Conservation (phyloP, 2,329 filamentous ascomycete genomes). For the Colletotrichum destructivum region DNA sequence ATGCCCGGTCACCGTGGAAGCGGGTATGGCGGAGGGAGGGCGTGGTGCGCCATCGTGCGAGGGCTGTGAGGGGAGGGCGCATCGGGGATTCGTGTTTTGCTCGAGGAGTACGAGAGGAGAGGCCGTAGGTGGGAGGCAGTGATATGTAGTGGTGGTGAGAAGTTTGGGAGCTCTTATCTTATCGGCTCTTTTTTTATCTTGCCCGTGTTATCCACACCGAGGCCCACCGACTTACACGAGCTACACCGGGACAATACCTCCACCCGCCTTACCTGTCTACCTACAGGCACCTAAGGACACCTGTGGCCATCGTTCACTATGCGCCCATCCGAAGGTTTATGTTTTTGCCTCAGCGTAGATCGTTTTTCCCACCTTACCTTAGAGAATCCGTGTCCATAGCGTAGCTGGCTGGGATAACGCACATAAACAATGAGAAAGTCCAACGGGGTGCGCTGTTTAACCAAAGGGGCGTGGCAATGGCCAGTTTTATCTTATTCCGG, state of each 20-base stretch:
- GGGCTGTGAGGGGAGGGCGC: conserved; percentile 1
- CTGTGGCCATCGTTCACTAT: neutral
- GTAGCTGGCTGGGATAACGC: neutral
- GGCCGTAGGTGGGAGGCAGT: neutral
- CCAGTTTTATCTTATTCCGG: neutral
- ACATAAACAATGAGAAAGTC: too few relatives aligned
- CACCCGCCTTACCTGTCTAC: neutral
- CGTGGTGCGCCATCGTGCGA: conserved; percentile 17
- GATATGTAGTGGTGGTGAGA: neutral
- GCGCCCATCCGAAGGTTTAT: neutral
- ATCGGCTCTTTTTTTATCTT: neutral
- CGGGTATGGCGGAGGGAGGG: neutral
- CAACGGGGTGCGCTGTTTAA: too few relatives aligned
- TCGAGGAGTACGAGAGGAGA: neutral
- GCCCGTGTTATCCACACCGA: conserved; percentile 9
- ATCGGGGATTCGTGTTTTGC: neutral
- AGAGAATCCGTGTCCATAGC: neutral
- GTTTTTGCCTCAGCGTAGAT: too few relatives aligned
- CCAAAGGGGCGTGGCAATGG: too few relatives aligned
- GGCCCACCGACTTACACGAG: conserved; percentile 32
- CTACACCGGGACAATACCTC: neutral
- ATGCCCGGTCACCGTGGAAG: conserved; percentile 4
- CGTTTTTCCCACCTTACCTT: too few relatives aligned
- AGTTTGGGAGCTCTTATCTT: conserved; percentile 41
- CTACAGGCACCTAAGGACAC: neutral